Conservation (phyloP, 495 filamentous ascomycete genomes). For the Neurospora sp. region DNA sequence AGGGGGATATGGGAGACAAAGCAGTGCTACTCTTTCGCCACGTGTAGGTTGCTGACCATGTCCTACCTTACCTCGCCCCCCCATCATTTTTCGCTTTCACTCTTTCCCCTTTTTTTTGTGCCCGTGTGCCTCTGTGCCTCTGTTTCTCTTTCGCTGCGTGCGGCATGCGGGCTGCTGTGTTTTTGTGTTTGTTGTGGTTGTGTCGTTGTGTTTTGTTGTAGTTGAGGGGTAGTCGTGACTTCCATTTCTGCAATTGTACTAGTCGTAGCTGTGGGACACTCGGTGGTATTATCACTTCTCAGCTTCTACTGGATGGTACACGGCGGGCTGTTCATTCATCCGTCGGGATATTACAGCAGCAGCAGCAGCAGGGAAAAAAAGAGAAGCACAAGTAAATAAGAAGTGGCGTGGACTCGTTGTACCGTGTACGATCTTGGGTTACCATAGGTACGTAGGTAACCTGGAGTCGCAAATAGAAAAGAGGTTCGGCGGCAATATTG, state of each 20-base stretch:
- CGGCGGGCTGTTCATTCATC: neutral
- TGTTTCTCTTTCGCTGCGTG: neutral
- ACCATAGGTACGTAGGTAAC: neutral
- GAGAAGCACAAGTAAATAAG: neutral
- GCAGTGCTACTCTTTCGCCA: neutral
- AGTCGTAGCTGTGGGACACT: neutral
- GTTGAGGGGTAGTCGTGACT: neutral
- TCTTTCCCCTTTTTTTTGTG: neutral
- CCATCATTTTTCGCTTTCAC: neutral
- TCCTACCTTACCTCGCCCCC: neutral
- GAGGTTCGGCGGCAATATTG: neutral
- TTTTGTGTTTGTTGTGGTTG: neutral
- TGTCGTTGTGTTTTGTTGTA: neutral
- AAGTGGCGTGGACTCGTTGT: neutral
- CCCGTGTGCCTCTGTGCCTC: neutral
- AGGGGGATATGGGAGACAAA: neutral
- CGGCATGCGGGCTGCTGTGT: neutral
- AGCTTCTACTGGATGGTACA: neutral
- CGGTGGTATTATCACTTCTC: neutral
- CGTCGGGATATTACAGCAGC: neutral
- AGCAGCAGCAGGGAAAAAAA: neutral
- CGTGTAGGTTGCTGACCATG: neutral
- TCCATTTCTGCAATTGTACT: neutral
- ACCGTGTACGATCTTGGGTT: neutral
- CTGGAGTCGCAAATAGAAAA: neutral